phyloP scores from a whole-genome alignment of 2,329 filamentous ascomycete species.

The Metarhizium anisopliae region DNA sequence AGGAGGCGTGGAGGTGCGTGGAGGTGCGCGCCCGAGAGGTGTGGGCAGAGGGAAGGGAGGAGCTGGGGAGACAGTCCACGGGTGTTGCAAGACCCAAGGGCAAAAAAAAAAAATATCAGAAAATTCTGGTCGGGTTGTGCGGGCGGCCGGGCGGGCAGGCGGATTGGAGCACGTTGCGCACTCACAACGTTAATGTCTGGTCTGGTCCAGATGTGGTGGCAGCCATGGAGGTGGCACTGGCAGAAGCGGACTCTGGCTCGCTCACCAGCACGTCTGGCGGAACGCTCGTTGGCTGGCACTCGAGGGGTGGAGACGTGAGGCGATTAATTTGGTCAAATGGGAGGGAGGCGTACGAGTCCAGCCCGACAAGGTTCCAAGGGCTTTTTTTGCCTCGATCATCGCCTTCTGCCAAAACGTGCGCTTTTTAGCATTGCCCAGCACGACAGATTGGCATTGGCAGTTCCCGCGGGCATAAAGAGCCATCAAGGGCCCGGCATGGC shows the following conservation, averaged over 20 bases:
- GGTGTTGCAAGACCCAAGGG: conserved; percentile 3
- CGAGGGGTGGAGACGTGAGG: background rate
- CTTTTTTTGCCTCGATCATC: background rate
- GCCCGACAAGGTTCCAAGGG: background rate
- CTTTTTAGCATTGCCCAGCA: background rate
- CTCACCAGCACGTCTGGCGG: background rate
- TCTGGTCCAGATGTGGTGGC: too few species aligned
- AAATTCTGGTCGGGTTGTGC: background rate
- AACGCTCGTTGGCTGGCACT: background rate
- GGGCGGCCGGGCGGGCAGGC: background rate
- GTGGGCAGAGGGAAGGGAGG: conserved; percentile 22
- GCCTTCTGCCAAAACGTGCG: too few species aligned
- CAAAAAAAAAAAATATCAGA: conserved; percentile 9
- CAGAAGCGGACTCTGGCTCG: background rate
- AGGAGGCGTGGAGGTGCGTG: conserved; percentile 30
- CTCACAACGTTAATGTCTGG: too few species aligned
- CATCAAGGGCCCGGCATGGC: background rate
- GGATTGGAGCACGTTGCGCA: background rate
- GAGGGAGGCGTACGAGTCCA: background rate
- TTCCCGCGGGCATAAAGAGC: too few species aligned
- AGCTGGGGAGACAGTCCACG: conserved; percentile 8
- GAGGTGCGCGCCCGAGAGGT: conserved; percentile 24
- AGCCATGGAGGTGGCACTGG: background rate
- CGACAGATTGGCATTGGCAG: background rate
- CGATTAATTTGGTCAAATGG: background rate